Evolutionary conservation across 2,329 filamentous ascomycete species (phyloP), one percentile per base, ranked within the genome.

Genomic region (Colletotrichum sp.): DNA sequence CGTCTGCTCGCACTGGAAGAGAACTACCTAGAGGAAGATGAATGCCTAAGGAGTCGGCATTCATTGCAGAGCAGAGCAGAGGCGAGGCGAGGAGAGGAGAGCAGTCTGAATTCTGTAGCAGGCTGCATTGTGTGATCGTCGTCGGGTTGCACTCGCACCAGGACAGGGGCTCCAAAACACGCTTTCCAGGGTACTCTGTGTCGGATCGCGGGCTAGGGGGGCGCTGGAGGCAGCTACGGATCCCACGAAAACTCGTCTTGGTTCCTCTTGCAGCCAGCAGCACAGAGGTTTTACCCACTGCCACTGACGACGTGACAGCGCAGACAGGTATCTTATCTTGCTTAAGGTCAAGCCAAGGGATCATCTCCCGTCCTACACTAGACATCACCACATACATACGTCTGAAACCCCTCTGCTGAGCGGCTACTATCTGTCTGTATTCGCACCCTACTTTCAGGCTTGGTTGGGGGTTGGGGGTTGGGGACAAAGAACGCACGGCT

Each of bases 111-210:
- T 60, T 71, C 39, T 67, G 72, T 76, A 75, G 72, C 75, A 76
- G 75, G 71, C 36, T 63, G 52, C 49, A 60, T 75, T 71, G 71
- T 71, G n/a, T 76, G 75, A 76, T 75, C 71, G 60, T 26, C 75
- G 63, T 67, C n/a, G 52, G 71, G 34, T 60, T 15, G 39, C 16
- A 60, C 28, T 34, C 21, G 60, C 4, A 24, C 44, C 32, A 69
- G 67, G 32, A 32, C 34, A 26, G 30, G 24, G 71, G 60, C 34
- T 49, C 26, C 32, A 62, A 67, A 67, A 66, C 52, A 64, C 34
- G 32, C 62, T 44, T 21, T 15, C 60, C 18, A 36, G 60, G 60
- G 32, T 62, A 32, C 10, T 34, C 59, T 62, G 59, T 62, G 26
- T 30, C 44, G 44, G 44, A 21, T n/a, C n/a, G n/a, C 44, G n/a